A percentile compares a stretch with the other conserved stretches of the same genome.
Evolutionary conservation across 352 stramenopile genomes (phyloP).

Genomic region (Pythium periplocum): DNA sequence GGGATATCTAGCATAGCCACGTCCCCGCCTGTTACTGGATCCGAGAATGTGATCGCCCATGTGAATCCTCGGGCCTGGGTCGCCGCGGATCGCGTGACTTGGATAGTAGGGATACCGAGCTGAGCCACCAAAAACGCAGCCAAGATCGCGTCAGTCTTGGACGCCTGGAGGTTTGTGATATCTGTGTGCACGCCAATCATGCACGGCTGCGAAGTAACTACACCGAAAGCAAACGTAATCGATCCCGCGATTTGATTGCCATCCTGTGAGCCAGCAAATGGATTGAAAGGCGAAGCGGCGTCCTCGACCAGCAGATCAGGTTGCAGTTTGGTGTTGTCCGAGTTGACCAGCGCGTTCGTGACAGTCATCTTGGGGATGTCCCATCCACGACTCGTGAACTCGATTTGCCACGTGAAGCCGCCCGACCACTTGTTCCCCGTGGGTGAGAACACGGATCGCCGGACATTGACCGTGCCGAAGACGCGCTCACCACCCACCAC

Average conservation of each 20-base stretch:
- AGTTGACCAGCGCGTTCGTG: constrained; percentile 20
- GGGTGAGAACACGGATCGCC: constrained; percentile 73
- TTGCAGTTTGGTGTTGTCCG: constrained; percentile 10
- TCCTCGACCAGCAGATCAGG: constrained; percentile 46
- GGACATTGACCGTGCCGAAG: constrained; percentile 86
- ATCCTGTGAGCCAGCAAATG: constrained; percentile 65
- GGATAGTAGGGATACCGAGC: constrained; percentile 38
- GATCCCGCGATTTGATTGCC: constrained; percentile 89
- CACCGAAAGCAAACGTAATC: constrained; percentile 58
- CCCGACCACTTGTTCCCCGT: constrained; percentile 89
- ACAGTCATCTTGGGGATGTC: constrained; percentile 82
- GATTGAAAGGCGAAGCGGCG: constrained; percentile 24
- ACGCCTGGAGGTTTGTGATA: constrained; percentile 16
- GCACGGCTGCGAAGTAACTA: constrained; percentile 32
- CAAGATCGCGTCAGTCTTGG: constrained; percentile 31
- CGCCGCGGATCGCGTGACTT: constrained; percentile 51
- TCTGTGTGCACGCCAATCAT: constrained; percentile 40
- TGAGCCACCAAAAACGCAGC: constrained; percentile 36
- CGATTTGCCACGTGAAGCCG: constrained; percentile 92
- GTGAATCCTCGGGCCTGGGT: constrained; percentile 71
- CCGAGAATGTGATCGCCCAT: constrained; percentile 73
- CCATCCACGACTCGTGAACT: constrained; percentile 78
- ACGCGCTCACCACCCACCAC: constrained; percentile 37
- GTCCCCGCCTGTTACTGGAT: constrained; percentile 74
- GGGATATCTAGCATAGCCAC: constrained; percentile 45